Base-by-base conservation (phyloP, 768 basidiomycete genomes). In the Boletus tomentosulus region DNA sequence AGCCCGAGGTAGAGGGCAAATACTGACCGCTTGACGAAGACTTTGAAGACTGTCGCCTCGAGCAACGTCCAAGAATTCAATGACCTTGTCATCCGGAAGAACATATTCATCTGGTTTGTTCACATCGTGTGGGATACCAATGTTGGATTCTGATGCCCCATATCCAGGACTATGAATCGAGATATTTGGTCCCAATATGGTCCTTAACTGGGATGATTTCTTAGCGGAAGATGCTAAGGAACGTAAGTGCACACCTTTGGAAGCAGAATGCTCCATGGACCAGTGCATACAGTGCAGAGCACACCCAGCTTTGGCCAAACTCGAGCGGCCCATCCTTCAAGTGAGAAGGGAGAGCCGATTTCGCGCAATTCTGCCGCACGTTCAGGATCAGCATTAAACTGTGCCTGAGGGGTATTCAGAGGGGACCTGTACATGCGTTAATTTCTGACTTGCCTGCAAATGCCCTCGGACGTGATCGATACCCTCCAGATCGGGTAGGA, bases 31-130 rank as follows among this genome's bases (percentile, higher is more conserved):
- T n/a, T 61, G 56, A 31, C 53, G 15, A 27, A 66, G 24, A 19
- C 61, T 56, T 12, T 61, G 46, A n/a, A 54, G 51, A 22, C 45
- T 47, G 37, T 50, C 55, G 3, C 53, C 59, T 12, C 28, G 35
- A 5, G 57, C 27, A 12, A 57, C 33, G 6, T 63, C 61, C 30
- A 67, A 46, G 30, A 61, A 67, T 46, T 63, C 62, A 2, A 60
- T 28, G 12, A 56, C 30, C 30, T 30, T 30, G 30, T 30, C 30
- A 30, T 30, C 9, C 6, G 27, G 13, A 15, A 54, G 39, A 33
- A 60, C 50, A 11, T 60, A 62, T 16, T 42, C 53, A 25, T 60
- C 59, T 7, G 44, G 52, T n/a, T 56, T 50, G n/a, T 35, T 51
- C 6, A 16, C 3, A 13, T 30, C 24, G 28, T 54, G 35, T 2